Base-by-base conservation (phyloP, 495 filamentous ascomycete genomes). In the Letharia columbiana region DNA sequence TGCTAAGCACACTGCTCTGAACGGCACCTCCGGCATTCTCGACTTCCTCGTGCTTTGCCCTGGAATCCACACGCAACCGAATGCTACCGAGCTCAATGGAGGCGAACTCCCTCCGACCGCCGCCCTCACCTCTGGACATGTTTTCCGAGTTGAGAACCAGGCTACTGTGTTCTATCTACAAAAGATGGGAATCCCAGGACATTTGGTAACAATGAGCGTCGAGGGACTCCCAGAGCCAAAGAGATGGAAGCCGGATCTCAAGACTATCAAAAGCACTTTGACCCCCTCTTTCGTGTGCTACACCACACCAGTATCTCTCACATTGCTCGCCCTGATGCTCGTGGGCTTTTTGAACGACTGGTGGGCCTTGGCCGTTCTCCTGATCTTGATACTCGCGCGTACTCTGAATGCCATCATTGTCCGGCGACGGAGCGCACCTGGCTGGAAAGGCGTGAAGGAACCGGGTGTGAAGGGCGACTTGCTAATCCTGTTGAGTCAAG, bases 51-150 rank as follows among this genome's bases (percentile, higher is more conserved):
- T 86, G 35, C 76, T 87, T 0, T 83, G 81, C 20, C 86, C 86
- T 0, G 84, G 84, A 4, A 68, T 87, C 54, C 85, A 87, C 75
- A 79, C 79, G 60, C 83, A 87, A 67, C 85, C 87, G 68, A 71
- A 76, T 7, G 84, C 82, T 4, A 41, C 73, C 11, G 72, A 73
- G 31, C 67, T 78, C 39, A 77, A 75, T 69, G 54, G 66, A 64
- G 77, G 75, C 5, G 77, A 73, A 56, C 69, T 64, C 54, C 72
- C 70, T 0, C 65, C 71, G 7, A 64, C 57, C n/a, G 73, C 69
- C 7, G 68, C 69, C 12, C 56, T 74, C 72, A 78, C 66, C 37
- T 75, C 69, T 68, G 82, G 74, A 37, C 79, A 70, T 23, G 75
- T 76, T 10, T 80, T 83, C 60, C 73, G 75, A 18, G 75, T 86